Base-by-base conservation (phyloP, 2,329 filamentous ascomycete genomes). In the Trichothecium sympodiale region DNA sequence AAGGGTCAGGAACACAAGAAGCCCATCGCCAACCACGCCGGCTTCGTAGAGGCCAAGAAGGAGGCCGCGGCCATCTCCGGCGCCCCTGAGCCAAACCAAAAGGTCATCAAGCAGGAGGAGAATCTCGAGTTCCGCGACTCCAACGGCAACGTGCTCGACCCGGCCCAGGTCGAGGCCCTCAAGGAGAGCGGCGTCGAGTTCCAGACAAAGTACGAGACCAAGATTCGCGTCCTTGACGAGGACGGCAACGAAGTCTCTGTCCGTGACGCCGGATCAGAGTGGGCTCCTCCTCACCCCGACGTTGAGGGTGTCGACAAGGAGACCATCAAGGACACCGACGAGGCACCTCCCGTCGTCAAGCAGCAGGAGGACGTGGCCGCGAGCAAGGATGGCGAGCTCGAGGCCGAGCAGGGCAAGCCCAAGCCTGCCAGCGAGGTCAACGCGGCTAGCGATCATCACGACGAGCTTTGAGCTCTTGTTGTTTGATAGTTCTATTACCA, bases 191-290 rank as follows among this genome's bases (percentile, higher is more conserved):
- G 94, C 60, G 88, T 96, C 40, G 85, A 86, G 50, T 95, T 98
- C 64, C 80, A 93, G 64, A 96, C 91, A 10, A 82, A 81, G 46
- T 95, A 95, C 55, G 89, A 96, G 67, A 95, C 89, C n/a, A 75
- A 83, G 44, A 95, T 87, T 8, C 80, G 85, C 39, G 61, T 96
- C 38, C 69, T 94, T 29, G 86, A 94, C 57, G 74, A 74, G 35
- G 57, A 77, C 30, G 91, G 88, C 40, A 86, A 88, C 45, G 83
- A 93, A 52, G 60, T 94, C n/a, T 55, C 56, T 9, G 47, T 57
- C 25, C 61, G 63, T 12, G 52, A 55, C 18, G 47, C 54, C 32
- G 56, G 44, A 13, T 61, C 46, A 12, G 60, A 54, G 34, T 68
- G 74, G 23, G 72, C 72, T 8, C 72, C 72, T 26, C 72, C 72